A percentile compares a stretch with the other conserved stretches of the same genome.
Conservation (phyloP, 139 green algal genomes). For the Axilococcus clingmanii region DNA sequence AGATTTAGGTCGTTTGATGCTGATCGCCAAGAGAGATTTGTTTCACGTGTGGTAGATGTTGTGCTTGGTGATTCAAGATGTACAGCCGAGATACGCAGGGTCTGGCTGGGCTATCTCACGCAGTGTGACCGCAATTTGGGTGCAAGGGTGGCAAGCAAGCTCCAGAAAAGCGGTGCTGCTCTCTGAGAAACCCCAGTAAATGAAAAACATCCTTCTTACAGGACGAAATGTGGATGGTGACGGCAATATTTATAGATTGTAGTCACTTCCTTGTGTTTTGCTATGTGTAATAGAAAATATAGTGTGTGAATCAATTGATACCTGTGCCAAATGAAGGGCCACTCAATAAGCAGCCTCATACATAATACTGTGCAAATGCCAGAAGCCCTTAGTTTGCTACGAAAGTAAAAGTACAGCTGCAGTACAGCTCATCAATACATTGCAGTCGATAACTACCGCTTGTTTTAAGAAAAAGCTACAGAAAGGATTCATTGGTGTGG, state of each 20-base stretch:
- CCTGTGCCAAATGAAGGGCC: too few species aligned
- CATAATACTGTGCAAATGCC: too few species aligned
- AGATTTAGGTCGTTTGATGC: constrained; percentile 65
- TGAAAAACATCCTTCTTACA: background rate
- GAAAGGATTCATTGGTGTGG: too few species aligned
- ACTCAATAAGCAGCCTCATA: too few species aligned
- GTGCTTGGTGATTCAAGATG: constrained; percentile 53
- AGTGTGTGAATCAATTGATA: background rate
- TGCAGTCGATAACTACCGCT: too few species aligned
- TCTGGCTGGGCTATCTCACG: constrained; percentile 90
- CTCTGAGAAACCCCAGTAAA: too few species aligned
- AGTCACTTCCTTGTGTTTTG: background rate
- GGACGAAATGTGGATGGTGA: background rate
- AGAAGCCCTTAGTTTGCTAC: too few species aligned
- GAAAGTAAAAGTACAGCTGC: too few species aligned
- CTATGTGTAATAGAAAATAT: background rate
- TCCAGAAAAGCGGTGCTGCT: constrained; percentile 39
- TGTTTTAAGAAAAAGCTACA: too few species aligned
- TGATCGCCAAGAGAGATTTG: constrained; percentile 70
- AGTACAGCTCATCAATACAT: too few species aligned
- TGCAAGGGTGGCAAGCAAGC: constrained; percentile 56
- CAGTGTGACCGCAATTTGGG: constrained; percentile 74
- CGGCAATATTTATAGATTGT: background rate
- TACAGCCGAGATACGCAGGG: constrained; percentile 58
- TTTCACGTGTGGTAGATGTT: constrained; percentile 56